Conservation (phyloP, 2,329 filamentous ascomycete genomes). For the Lecanicillium sp. region DNA sequence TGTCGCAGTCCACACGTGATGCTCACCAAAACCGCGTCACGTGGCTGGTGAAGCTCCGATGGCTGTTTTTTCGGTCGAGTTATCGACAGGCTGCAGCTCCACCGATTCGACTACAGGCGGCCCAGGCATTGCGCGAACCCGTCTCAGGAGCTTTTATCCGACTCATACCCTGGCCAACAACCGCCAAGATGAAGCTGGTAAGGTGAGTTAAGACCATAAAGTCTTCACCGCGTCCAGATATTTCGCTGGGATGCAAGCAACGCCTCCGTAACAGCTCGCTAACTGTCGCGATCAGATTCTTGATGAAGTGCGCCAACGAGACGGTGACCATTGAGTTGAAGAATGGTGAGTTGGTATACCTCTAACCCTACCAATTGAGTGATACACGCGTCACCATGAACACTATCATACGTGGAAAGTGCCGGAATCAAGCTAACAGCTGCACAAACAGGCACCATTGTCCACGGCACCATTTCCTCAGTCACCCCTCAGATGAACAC, state of each 20-base stretch:
- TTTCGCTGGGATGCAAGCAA: slow-evolving; percentile 4
- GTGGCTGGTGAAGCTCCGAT: slow-evolving; percentile 1
- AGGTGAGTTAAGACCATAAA: slow-evolving; percentile 54
- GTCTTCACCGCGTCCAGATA: slow-evolving; percentile 5
- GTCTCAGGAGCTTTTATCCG: background rate
- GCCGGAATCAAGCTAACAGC: slow-evolving; percentile 6
- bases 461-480: slow-evolving; percentile 93
- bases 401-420: background rate
- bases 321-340: slow-evolving; percentile 98
- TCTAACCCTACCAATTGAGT: background rate
- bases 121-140: slow-evolving; percentile 7
- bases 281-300: slow-evolving; percentile 57
- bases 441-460: slow-evolving; percentile 65
- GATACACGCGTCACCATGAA: no score
- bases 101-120: slow-evolving; percentile 7
- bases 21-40: slow-evolving; percentile 1
- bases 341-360: slow-evolving; percentile 59
- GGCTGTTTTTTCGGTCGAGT: slow-evolving; percentile 5
- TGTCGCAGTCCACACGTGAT: slow-evolving; percentile 1
- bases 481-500: slow-evolving; percentile 99
- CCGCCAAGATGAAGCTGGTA: slow-evolving; percentile 85
- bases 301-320: slow-evolving; percentile 99
- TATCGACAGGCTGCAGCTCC: slow-evolving; percentile 8
- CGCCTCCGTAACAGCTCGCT: slow-evolving; percentile 10
- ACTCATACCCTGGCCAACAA: background rate